Evolutionary conservation across 208 protist species (phyloP), one percentile per base, ranked within the genome.

Genomic region (Tritrichomonas musculus): DNA sequence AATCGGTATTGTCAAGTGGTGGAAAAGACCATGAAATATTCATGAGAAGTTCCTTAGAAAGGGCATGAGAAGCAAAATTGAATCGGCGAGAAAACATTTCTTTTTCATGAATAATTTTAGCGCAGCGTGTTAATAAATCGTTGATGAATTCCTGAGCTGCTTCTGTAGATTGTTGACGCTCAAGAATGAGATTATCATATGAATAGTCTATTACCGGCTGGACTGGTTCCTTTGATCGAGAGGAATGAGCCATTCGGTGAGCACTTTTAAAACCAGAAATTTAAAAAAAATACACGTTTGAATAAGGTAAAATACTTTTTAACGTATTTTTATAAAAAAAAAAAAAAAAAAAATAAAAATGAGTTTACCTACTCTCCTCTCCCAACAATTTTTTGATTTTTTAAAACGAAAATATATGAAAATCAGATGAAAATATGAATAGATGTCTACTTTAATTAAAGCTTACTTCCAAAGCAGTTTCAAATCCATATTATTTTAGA

Each of bases 81-180:
- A 53, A 33, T 2, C 33, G 33, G 53, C 57, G 41, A 1, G 77
- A 57, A 33, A 57, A 22, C 8, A 88, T 14, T 11, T 88, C 33
- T 88, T 88, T 88, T 57, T 44, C 57, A 39, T 88, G 47, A 39
- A 88, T 14, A 36, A 88, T 88, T 88, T 88, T 14, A 1, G 77
- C 41, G 39, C 77, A 13, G 25, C 57, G 47, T 39, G 25, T 88
- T 33, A 88, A 44, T 57, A 88, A 57, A 20, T 88, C 17, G 20
- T 57, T 33, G 33, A 88, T 53, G 39, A 88, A 39, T 14, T 88
- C 44, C 9, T 57, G 47, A 57, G 57, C 47, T 0, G 39, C 47
- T 17, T 88, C 8, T 41, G 13, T 88, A 0, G 77, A 33, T 60
- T 13, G n/a, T 9, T 88, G 8, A n/a, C 3, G 5, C 3, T 69